phyloP scores from a whole-genome alignment of 2,329 filamentous ascomycete genomes.

The Colletotrichum camelliae region DNA sequence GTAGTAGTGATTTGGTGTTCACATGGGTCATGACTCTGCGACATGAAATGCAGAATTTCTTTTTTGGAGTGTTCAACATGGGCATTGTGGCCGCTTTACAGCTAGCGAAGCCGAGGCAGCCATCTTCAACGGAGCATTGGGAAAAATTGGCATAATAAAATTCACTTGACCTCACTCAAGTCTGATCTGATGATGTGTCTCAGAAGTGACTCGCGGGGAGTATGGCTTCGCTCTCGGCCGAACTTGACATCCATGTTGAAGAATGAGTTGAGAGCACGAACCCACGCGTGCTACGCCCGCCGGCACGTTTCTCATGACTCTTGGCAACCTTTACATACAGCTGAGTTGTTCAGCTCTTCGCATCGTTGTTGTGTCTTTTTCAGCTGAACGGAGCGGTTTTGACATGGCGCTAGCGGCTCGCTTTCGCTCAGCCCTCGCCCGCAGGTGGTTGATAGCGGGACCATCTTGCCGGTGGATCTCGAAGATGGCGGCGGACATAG shows the following conservation, averaged over 20 bases:
- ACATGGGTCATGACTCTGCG: conserved; percentile 18
- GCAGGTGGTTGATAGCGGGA: background rate
- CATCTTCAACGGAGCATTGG: conserved; percentile 6
- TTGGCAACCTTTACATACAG: background rate
- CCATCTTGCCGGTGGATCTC: accelerated
- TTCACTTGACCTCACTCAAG: background rate
- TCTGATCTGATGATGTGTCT: background rate
- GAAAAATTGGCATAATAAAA: conserved; percentile 2
- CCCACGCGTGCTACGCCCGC: background rate
- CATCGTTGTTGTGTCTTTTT: background rate
- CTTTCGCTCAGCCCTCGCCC: background rate
- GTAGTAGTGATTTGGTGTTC: background rate
- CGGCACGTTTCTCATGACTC: background rate
- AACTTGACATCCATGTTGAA: background rate
- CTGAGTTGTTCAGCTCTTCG: background rate
- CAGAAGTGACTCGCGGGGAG: background rate
- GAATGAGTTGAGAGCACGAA: background rate
- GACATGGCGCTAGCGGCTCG: background rate
- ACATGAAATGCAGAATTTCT: conserved; percentile 12
- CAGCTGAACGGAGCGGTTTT: background rate
- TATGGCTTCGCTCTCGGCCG: background rate
- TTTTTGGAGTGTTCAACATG: conserved; percentile 1
- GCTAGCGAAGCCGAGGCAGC: background rate
- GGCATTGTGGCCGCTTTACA: conserved; percentile 12
- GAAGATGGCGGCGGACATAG: conserved; percentile 22